Base-by-base conservation (phyloP, 495 filamentous ascomycete species). In the Glonium stellatum region DNA sequence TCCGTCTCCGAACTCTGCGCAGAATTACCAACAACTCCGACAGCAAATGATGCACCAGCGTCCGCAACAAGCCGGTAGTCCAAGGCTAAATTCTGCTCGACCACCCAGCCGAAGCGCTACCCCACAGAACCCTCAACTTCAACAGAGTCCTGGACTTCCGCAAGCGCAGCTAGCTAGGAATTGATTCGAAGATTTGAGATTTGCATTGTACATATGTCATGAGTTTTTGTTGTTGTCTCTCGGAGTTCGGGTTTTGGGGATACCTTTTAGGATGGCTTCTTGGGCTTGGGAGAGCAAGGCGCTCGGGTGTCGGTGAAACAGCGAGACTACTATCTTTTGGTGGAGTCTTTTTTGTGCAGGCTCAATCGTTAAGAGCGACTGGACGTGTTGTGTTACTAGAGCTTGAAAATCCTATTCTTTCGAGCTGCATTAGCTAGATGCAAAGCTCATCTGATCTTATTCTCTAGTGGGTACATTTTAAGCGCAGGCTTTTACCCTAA, bases 1-100 rank as follows among this genome's bases (percentile, higher is more conserved):
- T 21, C 60, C 60, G 27, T 59, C 61, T 36, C 57, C 61, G n/a
- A 64, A 56, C 37, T 49, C 61, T 11, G 64, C 63, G 6, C 61
- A 67, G 25, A 64, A 67, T 47, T 61, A 67, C 18, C 31, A 22
- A 18, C 61, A 63, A 41, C 58, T 67, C 35, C 27, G 57, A 15
- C 57, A 55, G 42, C 65, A 67, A 41, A 51, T 51, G 19, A 51
- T 51, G 48, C 21, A 51, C 25, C 65, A 65, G 54, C 39, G 18
- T 13, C 39, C 12, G 39, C 39, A 44, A 18, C 39, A 44, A 18
- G 39, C 39, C 13, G 39, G 39, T 18, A 44, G 39, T 44, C 39
- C 39, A 11, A 18, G 39, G 39, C 13, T 44, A 11, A 44, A 18
- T 44, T 44, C 39, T 13, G 39, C 39, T 44, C 12, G 39, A 44